phyloP scores from a whole-genome alignment of 2,329 filamentous ascomycete genomes.

The Cordyceps cicadae region DNA sequence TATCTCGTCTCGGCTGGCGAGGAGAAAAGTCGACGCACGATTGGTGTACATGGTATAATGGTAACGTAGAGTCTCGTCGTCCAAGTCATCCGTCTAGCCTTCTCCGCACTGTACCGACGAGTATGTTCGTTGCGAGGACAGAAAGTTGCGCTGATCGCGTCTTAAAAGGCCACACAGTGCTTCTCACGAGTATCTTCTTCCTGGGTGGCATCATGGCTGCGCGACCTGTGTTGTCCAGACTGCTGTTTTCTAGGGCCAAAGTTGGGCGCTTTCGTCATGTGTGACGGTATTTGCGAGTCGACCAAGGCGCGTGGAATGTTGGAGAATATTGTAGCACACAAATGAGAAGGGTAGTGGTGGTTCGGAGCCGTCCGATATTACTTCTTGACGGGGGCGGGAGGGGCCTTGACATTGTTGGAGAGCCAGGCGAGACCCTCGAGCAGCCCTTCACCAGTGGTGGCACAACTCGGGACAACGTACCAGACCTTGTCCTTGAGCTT shows the following conservation, averaged over 20 bases:
- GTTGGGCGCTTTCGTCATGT: background rate
- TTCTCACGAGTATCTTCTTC: background rate
- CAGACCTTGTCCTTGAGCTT: slow-evolving; percentile 77
- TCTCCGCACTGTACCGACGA: background rate
- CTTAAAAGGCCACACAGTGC: background rate
- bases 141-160: background rate
- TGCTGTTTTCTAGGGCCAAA: background rate
- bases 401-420: slow-evolving; percentile 73
- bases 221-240: background rate
- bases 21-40: slow-evolving; percentile 13
- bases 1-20: background rate
- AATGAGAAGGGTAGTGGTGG: background rate
- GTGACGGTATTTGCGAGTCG: background rate
- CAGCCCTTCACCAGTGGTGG: slow-evolving; percentile 72
- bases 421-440: slow-evolving; percentile 77
- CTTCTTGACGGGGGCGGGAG: slow-evolving; percentile 47
- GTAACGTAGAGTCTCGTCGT: background rate
- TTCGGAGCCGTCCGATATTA: slow-evolving; percentile 22
- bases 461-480: slow-evolving; percentile 78
- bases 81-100: slow-evolving; percentile 1
- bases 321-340: background rate
- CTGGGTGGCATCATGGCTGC: background rate
- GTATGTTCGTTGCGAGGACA: background rate
- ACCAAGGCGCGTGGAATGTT: background rate
- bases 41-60: slow-evolving; percentile 11